Evolutionary conservation across 768 basidiomycete genomes (phyloP), one percentile per base, ranked within the genome.

Genomic region (Scleroderma bovista): DNA sequence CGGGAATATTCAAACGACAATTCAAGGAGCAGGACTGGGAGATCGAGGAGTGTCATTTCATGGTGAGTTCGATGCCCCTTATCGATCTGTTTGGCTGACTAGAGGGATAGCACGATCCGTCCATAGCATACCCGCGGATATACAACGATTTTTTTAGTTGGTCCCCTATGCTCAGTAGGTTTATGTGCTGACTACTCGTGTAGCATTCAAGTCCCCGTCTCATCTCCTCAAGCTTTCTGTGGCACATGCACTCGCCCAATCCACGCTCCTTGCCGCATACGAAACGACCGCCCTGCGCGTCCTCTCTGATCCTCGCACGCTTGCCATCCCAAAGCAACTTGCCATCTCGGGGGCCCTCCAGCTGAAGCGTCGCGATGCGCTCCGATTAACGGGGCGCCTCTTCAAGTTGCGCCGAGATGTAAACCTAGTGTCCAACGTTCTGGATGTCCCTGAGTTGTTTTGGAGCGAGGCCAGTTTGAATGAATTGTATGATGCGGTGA

Each of bases 121-220:
- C 82, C 47, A 91, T 93, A 10, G 75, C 80, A 1, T 92, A 86
- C 58, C 94, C 93, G 15, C 80, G 93, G 41, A 93, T 97, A 55
- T 96, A 90, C 71, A 95, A 97, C 54, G 93, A 95, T 66, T 90
- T 94, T 70, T 95, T 94, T 70, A 93, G 93, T 93, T 60, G 57
- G 86, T 75, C 10, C 23, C 24, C 47, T n/a, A 34, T 9, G 26
- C 45, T 22, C 32, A 17, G 20, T 26, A 7, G 54, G n/a, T 9
- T 32, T 26, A 23, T 11, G 22, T 32, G 20, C 42, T 43, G 6
- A n/a, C 17, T 39, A 39, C 53, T 33, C 56, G 32, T 23, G 4
- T 56, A 94, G 93, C 94, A 3, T 85, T 96, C 62, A 94, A 93
- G 71, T 88, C 89, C 1, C 86, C 84, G 22, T 94, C 93, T 0